Evolutionary conservation across 108 stramenopile genomes (phyloP).

Genomic region (Hondaea fermentalgiana): DNA sequence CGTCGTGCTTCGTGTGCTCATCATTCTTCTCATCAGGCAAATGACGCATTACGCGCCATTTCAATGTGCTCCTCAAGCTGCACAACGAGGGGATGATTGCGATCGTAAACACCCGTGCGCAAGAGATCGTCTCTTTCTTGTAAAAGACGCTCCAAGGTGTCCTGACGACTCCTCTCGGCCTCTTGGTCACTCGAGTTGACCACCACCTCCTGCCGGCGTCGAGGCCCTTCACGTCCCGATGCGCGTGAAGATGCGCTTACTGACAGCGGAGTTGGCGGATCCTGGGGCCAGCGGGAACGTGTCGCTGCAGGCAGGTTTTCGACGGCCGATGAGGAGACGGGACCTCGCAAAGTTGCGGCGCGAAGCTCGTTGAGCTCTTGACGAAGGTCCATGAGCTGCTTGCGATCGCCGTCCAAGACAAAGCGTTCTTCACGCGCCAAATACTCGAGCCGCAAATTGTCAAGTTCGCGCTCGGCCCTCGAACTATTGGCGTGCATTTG

Average conservation of each 20-base stretch:
- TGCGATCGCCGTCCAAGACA: slow-evolving; percentile 37
- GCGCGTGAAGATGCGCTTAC: not conserved
- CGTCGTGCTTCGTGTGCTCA: too few relatives aligned
- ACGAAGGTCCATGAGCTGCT: slow-evolving; percentile 34
- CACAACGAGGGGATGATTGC: not conserved
- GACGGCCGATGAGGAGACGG: not conserved
- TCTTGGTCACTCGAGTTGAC: too few relatives aligned
- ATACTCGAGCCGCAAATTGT: slow-evolving; percentile 40
- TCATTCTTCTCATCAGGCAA: too few relatives aligned
- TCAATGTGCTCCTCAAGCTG: slow-evolving; percentile 1
- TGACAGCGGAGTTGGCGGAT: not conserved
- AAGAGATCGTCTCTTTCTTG: not conserved
- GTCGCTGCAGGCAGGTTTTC: too few relatives aligned
- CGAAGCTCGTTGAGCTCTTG: slow-evolving; percentile 33
- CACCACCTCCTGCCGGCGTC: too few relatives aligned
- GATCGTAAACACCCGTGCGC: not conserved
- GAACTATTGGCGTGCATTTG: not conserved
- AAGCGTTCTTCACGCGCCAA: slow-evolving; percentile 42
- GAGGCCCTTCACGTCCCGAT: too few relatives aligned
- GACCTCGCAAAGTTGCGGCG: not conserved
- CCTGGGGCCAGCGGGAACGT: not conserved
- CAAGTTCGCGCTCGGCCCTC: slow-evolving; percentile 31
- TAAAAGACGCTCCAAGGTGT: not conserved
- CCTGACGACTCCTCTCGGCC: not conserved
- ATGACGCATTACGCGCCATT: not conserved